Base-by-base conservation (phyloP, 1,139 yeast species). In the Kurtzmaniella quercitrusa region DNA sequence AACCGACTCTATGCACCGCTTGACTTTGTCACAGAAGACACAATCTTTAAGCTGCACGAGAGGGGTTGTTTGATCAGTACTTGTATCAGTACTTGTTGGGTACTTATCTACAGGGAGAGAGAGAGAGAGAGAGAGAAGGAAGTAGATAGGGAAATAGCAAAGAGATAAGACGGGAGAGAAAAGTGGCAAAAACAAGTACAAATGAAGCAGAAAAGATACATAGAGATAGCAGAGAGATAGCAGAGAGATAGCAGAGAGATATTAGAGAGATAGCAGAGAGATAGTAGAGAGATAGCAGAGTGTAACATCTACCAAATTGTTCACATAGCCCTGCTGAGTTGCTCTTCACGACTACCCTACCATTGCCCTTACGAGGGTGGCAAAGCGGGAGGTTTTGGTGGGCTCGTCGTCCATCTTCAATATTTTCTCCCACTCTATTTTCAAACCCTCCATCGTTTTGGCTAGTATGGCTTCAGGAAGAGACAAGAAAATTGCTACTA, bases 401-500 rank as follows among this genome's bases (percentile, higher is more conserved):
- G 14, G 3, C 12, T 3, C 10, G 10, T 10, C n/a, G 31, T n/a
- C n/a, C n/a, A 12, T 27, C 31, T 3, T 5, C 10, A 27, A 27
- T 27, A 27, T 27, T 27, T 27, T 27, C n/a, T 27, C 31, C 31
- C 31, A 27, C 31, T 27, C 7, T 10, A 23, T n/a, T n/a, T 5
- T 21, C 23, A 21, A 21, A 21, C 8, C 23, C 8, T 21, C 23
- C 23, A 21, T 21, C 23, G 23, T 21, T n/a, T n/a, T 21, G 23
- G 23, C 23, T 21, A 27, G 5, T n/a, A 72, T 72, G 77, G 77
- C 75, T 14, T 65, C 76, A 8, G 69, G 63, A 48, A 70, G 77
- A 51, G 79, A 79, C 29, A 88, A 88, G 66, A 86, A 85, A 55
- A 80, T 75, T 51, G 95, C 94, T 0, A 65, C 66, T 0, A 56